Percentiles rank a stretch among this genome's conserved stretches.
Evolutionary conservation across 78 protist genomes (phyloP).

Genomic region (Salpingoeca rosetta): DNA sequence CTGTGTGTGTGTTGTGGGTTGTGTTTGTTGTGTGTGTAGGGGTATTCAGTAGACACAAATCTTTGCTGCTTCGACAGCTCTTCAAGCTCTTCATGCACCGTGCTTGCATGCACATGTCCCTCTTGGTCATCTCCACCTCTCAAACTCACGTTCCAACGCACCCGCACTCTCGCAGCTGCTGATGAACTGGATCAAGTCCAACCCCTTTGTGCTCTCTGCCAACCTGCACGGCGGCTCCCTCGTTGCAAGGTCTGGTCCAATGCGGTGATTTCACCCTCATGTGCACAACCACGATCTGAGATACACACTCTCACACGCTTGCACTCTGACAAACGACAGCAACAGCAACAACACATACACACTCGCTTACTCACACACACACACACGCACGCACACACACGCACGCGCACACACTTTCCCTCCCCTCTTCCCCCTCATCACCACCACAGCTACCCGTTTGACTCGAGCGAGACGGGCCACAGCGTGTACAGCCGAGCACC

Average conservation of each 20-base stretch:
- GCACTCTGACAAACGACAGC: too few relatives aligned
- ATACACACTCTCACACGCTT: background rate
- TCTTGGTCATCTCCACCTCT: too few relatives aligned
- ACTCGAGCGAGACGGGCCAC: background rate
- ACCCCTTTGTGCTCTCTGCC: conserved; percentile 45
- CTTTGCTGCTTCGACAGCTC: background rate
- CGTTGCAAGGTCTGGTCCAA: conserved; percentile 58
- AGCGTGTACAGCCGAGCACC: conserved; percentile 15
- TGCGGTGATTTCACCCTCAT: too few relatives aligned
- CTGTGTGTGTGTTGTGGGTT: too few relatives aligned
- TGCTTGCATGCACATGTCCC: background rate
- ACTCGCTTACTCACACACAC: too few relatives aligned
- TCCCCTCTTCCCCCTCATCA: too few relatives aligned
- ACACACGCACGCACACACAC: too few relatives aligned
- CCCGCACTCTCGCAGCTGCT: background rate
- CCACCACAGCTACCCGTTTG: background rate
- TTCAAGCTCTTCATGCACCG: background rate
- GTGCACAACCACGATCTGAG: background rate
- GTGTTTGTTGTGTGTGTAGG: too few relatives aligned
- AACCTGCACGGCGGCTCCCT: conserved; percentile 67
- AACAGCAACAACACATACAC: too few relatives aligned
- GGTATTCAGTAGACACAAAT: too few relatives aligned
- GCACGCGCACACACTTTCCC: too few relatives aligned
- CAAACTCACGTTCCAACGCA: too few relatives aligned
- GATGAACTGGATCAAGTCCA: conserved; percentile 36